Conservation (phyloP, 1,139 yeast genomes). For the Williopsis jadinii region DNA sequence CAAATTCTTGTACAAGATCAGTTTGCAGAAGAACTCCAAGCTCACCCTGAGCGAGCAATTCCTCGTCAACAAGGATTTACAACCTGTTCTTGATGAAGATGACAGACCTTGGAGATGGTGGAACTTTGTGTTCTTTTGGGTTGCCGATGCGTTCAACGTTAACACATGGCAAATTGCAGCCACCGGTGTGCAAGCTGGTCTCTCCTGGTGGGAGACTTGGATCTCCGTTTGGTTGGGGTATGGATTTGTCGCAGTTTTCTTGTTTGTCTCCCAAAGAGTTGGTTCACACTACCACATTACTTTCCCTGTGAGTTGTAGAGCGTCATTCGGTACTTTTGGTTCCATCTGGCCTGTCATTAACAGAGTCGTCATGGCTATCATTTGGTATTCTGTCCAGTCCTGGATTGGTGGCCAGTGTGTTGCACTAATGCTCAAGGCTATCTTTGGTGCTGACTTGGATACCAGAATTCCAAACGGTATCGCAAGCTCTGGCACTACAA, state of each 20-base stretch:
- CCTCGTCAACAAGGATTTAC: slow-evolving; percentile 64
- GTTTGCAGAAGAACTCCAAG: slow-evolving; percentile 19
- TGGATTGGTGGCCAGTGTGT: slow-evolving; percentile 82
- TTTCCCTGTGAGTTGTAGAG: slow-evolving; percentile 69
- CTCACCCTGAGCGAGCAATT: slow-evolving; percentile 46
- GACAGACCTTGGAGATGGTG: slow-evolving; percentile 79
- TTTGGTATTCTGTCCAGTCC: slow-evolving; percentile 82
- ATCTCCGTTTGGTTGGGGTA: slow-evolving; percentile 75
- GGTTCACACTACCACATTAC: slow-evolving; percentile 73
- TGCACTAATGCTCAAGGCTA: slow-evolving; percentile 59
- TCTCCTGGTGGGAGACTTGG: slow-evolving; percentile 92
- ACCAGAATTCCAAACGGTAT: slow-evolving; percentile 46
- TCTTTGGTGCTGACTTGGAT: slow-evolving; percentile 55
- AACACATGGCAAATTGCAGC: slow-evolving; percentile 91
- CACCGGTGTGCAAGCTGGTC: slow-evolving; percentile 65
- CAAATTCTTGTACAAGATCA: slow-evolving; percentile 10
- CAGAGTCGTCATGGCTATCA: slow-evolving; percentile 74
- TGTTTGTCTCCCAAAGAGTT: slow-evolving; percentile 57
- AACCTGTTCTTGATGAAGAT: slow-evolving; percentile 60
- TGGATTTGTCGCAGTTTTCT: slow-evolving; percentile 52
- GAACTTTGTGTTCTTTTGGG: slow-evolving; percentile 73
- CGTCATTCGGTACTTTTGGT: slow-evolving; percentile 73
- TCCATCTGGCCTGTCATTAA: slow-evolving; percentile 76
- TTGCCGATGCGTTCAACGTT: slow-evolving; percentile 81
- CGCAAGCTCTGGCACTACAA: slow-evolving; percentile 45